Evolutionary conservation across 1,139 yeast species (phyloP).

Genomic region (Debaryomyces coudertii): DNA sequence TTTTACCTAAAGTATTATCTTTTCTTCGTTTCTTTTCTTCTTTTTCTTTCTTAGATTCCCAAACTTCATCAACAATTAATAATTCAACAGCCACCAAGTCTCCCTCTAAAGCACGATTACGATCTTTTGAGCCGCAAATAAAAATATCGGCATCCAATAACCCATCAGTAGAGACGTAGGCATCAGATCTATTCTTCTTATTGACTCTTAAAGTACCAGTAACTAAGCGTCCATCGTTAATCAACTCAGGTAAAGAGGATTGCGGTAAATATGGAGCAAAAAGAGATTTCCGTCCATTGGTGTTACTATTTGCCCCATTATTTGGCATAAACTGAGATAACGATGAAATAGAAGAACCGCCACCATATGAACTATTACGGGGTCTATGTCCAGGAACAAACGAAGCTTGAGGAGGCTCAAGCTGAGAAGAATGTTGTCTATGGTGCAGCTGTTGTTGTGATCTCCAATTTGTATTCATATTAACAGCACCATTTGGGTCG

Average conservation of each 20-base stretch:
- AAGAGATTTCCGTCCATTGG: conserved; percentile 71
- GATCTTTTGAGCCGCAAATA: conserved; percentile 98
- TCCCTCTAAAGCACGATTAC: conserved; percentile 96
- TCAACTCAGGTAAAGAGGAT: conserved; percentile 84
- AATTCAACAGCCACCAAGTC: conserved; percentile 95
- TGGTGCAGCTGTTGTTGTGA: conserved; percentile 38
- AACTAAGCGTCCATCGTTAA: conserved; percentile 88
- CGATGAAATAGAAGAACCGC: conserved; percentile 65
- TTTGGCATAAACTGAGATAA: conserved; percentile 43
- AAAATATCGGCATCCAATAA: conserved; percentile 93
- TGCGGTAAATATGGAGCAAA: conserved; percentile 97
- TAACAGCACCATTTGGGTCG: conserved; percentile 42
- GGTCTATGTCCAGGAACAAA: conserved; percentile 84
- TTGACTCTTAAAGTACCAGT: conserved; percentile 92
- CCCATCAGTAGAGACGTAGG: conserved; percentile 96
- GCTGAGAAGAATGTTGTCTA: conserved; percentile 30
- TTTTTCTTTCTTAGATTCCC: conserved; percentile 95
- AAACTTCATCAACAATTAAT: conserved; percentile 93
- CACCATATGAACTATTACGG: conserved; percentile 67
- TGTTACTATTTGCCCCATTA: conserved; percentile 23
- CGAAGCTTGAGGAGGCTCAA: conserved; percentile 52
- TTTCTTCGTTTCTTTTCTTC: conserved; percentile 96
- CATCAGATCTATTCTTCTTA: conserved; percentile 94
- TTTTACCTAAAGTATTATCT: conserved; percentile 52
- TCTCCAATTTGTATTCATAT: conserved; percentile 71